phyloP scores from a whole-genome alignment of 2,329 filamentous ascomycete species.

The Pseudogymnoascus sp. region DNA sequence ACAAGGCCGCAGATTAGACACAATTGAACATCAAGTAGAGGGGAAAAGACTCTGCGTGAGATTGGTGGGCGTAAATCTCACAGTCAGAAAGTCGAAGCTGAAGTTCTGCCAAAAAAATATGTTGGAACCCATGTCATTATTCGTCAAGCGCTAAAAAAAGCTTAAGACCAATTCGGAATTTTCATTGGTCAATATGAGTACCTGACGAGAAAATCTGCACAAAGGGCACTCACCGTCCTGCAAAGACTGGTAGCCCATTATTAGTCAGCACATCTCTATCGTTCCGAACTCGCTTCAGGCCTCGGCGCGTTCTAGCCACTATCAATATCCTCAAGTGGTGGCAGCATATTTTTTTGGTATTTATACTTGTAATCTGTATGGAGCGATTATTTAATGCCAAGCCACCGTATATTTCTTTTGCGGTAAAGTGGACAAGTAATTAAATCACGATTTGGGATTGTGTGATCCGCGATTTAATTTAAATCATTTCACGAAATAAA shows the following conservation, averaged over 20 bases:
- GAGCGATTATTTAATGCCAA: neutral
- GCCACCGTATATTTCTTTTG: neutral
- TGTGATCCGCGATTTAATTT: neutral
- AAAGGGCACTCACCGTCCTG: conserved; percentile 4
- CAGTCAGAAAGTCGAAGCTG: conserved; percentile 4
- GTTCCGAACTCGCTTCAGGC: neutral
- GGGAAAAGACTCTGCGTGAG: conserved; percentile 5
- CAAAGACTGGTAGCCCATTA: neutral
- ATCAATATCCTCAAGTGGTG: neutral
- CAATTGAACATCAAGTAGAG: conserved; percentile 8
- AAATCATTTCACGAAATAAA: neutral
- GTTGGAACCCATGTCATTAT: conserved; percentile 7
- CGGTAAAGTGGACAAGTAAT: neutral
- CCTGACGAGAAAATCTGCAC: conserved; percentile 7
- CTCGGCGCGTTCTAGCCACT: neutral
- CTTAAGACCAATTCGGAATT: neutral
- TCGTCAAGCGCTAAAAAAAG: conserved; percentile 4
- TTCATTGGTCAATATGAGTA: conserved; percentile 2
- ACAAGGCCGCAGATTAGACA: conserved; percentile 6
- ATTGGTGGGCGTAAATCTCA: neutral
- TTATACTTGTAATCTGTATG: neutral
- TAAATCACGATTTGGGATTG: neutral
- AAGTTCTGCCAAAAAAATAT: conserved; percentile 2
- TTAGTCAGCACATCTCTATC: neutral
- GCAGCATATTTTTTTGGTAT: neutral